Conservation (phyloP, 306 rosid species). For the Hippophae gyantsensis region DNA sequence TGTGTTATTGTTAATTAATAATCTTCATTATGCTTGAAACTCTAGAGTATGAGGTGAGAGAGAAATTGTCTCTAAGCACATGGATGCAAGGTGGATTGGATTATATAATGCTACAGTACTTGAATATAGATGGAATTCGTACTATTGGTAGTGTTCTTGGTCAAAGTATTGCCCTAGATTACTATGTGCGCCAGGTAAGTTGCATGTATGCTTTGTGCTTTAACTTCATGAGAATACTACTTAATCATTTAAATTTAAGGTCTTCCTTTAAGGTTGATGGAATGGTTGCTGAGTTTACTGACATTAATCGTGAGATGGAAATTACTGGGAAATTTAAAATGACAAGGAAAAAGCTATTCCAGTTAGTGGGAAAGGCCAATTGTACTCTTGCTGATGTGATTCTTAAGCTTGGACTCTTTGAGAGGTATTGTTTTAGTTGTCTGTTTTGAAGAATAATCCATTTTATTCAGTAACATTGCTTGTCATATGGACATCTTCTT, state of each 20-base stretch:
- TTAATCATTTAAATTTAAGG: slow-evolving; percentile 10
- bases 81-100: slow-evolving; percentile 98
- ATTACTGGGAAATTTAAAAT: slow-evolving; percentile 86
- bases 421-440: slow-evolving; percentile 47
- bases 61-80: slow-evolving; percentile 57
- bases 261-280: slow-evolving; percentile 66
- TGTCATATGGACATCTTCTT: background rate
- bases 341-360: slow-evolving; percentile 94
- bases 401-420: slow-evolving; percentile 95
- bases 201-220: slow-evolving; percentile 12
- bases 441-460: background rate
- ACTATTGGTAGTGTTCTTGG: slow-evolving; percentile 95
- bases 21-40: background rate
- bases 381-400: slow-evolving; percentile 96
- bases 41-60: slow-evolving; percentile 91
- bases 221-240: slow-evolving; percentile 11
- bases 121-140: slow-evolving; percentile 86
- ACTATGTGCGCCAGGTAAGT: slow-evolving; percentile 87
- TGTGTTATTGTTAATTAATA: no score
- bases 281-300: slow-evolving; percentile 97
- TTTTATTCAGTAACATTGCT: background rate
- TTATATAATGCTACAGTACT: slow-evolving; percentile 90
- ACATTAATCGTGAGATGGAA: slow-evolving; percentile 97
- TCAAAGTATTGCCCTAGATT: slow-evolving; percentile 98
- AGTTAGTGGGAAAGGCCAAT: slow-evolving; percentile 97